phyloP scores from a whole-genome alignment of 495 filamentous ascomycete species.

The Lophium mytilinum region DNA sequence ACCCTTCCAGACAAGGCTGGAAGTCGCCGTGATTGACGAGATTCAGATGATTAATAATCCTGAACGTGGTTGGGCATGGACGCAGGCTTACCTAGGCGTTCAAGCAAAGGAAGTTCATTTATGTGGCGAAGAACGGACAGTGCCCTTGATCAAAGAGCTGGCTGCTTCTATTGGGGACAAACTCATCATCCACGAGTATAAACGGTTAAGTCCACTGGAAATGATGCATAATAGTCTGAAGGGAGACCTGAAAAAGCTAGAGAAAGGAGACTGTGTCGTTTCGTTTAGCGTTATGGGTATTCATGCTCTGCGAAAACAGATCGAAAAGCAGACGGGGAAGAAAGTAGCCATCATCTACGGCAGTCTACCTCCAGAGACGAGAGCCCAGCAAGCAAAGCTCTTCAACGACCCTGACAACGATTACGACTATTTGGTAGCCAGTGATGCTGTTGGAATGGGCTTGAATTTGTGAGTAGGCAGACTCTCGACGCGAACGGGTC shows the following conservation, averaged over 20 bases:
- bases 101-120: conserved; percentile 84
- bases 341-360: conserved; percentile 92
- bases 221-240: conserved; percentile 53
- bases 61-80: conserved; percentile 94
- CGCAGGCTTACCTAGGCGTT: conserved; percentile 79
- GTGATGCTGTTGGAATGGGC: conserved; percentile 97
- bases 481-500: no score
- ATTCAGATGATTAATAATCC: conserved; percentile 90
- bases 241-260: conserved; percentile 54
- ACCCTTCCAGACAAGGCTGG: conserved; percentile 56
- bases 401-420: conserved; percentile 95
- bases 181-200: conserved; percentile 69
- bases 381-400: conserved; percentile 78
- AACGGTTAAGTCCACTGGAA: conserved; percentile 71
- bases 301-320: conserved; percentile 67
- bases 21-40: conserved; percentile 95
- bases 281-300: conserved; percentile 74
- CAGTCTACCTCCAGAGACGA: conserved; percentile 80
- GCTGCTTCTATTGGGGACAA: conserved; percentile 75
- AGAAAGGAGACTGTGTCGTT: conserved; percentile 87
- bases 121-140: conserved; percentile 79
- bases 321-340: conserved; percentile 65
- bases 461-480: conserved; percentile 62
- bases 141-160: conserved; percentile 73
- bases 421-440: conserved; percentile 89